Evolutionary conservation across 345 rosid genomes (phyloP).

Genomic region (Geranium brycei): DNA sequence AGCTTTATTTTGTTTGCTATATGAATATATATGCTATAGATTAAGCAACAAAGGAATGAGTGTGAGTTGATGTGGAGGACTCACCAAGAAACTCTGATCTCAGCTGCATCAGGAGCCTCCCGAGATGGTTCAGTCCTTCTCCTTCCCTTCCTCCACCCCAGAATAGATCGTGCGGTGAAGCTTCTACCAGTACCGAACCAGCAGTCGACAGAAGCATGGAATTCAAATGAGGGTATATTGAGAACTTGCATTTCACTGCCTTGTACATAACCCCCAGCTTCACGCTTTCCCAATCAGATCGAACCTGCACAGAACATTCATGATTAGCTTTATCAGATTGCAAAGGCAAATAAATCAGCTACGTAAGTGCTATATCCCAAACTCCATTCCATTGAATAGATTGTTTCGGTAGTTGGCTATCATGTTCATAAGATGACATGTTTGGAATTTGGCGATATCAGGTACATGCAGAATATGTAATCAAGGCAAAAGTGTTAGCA

Average conservation of each 20-base stretch:
- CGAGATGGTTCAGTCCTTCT: constrained; percentile 85
- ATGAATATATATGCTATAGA: too few species aligned
- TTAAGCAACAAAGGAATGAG: too few species aligned
- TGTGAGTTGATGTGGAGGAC: constrained; percentile 23
- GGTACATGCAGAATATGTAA: too few species aligned
- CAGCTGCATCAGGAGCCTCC: constrained; percentile 75
- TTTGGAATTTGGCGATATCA: too few species aligned
- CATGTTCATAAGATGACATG: too few species aligned
- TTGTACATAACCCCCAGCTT: constrained; percentile 71
- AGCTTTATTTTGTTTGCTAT: too few species aligned
- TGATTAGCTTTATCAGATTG: not conserved
- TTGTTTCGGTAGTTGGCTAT: too few species aligned
- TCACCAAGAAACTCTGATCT: constrained; percentile 73
- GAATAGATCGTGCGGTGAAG: constrained; percentile 84
- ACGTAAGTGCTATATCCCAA: too few species aligned
- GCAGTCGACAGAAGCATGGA: constrained; percentile 61
- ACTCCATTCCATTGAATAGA: too few species aligned
- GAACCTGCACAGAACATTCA: constrained; percentile 36
- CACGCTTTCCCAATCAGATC: constrained; percentile 63
- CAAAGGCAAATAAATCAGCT: not conserved
- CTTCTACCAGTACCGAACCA: constrained; percentile 76
- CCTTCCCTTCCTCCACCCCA: constrained; percentile 98
- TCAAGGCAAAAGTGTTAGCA: too few species aligned
- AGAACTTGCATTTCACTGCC: constrained; percentile 77
- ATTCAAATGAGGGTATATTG: constrained; percentile 73